These are phyloP conservation scores for Aspergillus biplanus DNA, from an alignment of 495 filamentous ascomycete species.

Conservation along the genomic window DNA sequence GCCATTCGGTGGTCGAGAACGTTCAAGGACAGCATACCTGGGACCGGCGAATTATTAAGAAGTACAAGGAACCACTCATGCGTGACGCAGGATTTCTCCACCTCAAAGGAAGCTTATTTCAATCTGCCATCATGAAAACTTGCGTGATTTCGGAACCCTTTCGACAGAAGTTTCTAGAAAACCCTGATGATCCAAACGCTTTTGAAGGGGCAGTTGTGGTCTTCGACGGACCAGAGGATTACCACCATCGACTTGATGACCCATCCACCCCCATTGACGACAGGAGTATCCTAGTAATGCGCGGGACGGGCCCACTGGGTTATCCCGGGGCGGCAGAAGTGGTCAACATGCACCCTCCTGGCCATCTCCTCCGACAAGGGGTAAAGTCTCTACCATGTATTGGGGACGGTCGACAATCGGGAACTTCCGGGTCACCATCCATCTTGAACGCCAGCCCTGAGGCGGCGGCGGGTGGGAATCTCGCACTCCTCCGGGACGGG, in stretches of 20 bases:
- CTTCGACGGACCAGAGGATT: slow-evolving; percentile 60
- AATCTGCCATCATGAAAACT: slow-evolving; percentile 62
- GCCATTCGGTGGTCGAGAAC: slow-evolving; percentile 44
- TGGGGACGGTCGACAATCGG: slow-evolving; percentile 58
- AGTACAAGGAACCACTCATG: slow-evolving; percentile 50
- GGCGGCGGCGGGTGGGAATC: slow-evolving; percentile 62
- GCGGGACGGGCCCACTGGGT: slow-evolving; percentile 55
- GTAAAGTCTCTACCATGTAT: slow-evolving; percentile 58
- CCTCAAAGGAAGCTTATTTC: slow-evolving; percentile 54
- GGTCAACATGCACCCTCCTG: slow-evolving; percentile 60
- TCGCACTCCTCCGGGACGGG: slow-evolving; percentile 56
- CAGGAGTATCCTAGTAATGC: slow-evolving; percentile 56
- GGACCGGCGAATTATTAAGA: slow-evolving; percentile 49
- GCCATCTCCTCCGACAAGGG: slow-evolving; percentile 47
- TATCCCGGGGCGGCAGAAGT: slow-evolving; percentile 60
- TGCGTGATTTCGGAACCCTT: slow-evolving; percentile 57
- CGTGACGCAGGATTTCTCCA: slow-evolving; percentile 55
- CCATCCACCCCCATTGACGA: slow-evolving; percentile 49
- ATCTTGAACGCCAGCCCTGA: slow-evolving; percentile 62
- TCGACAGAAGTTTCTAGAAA: slow-evolving; percentile 48
- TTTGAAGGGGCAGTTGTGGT: slow-evolving; percentile 56
- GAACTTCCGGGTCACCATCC: slow-evolving; percentile 58
- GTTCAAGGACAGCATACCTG: slow-evolving; percentile 47
- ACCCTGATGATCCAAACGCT: slow-evolving; percentile 54
- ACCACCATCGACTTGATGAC: slow-evolving; percentile 50